Base-by-base conservation (phyloP, 306 rosid genomes). In the Hylodesmum podocarpum region DNA sequence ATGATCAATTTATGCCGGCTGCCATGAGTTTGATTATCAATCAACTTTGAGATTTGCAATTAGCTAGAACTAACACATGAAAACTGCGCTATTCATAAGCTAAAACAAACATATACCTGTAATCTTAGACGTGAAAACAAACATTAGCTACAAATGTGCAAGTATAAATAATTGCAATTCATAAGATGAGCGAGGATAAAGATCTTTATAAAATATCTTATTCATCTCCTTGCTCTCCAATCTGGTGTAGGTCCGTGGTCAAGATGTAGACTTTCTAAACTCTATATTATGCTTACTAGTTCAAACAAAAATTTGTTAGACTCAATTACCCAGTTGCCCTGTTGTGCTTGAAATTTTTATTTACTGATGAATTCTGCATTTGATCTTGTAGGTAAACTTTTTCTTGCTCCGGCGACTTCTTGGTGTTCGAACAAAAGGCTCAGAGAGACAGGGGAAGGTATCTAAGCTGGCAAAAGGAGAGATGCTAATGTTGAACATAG, bases 401-500 rank as follows among this genome's bases (percentile, higher is more conserved):
- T 95, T 95, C 88, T 85, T 95, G 84, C 88, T 95, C 69, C 86
- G 99, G 40, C 79, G 99, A 54, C 97, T 95, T 68, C 87, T 95
- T 3, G 99, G 99, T 49, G 97, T 92, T 28, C 89, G 93, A 82
- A 92, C 97, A n/a, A 92, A 89, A 82, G 97, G 97, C 3, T 84
- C 96, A 0, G 98, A 90, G 87, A 92, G 89, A 75, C 97, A 92
- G 69, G 98, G 99, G 14, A 95, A 88, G 87, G 99, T 95, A 22
- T 84, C 99, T 37, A 95, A 92, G 81, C 88, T 93, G 53, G 83
- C 88, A 0, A 95, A 92, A 85, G 86, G 66, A 15, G 99, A 95
- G 95, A 95, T 95, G 73, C 88, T 95, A 18, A 95, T 95, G 97
- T 87, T 95, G 88, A 95, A 95, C 90, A 92, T 92, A 13, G 99